Evolutionary conservation across 208 protist genomes (phyloP), one percentile per base, ranked within the genome.

Genomic region (Acanthamoeba castellanii): DNA sequence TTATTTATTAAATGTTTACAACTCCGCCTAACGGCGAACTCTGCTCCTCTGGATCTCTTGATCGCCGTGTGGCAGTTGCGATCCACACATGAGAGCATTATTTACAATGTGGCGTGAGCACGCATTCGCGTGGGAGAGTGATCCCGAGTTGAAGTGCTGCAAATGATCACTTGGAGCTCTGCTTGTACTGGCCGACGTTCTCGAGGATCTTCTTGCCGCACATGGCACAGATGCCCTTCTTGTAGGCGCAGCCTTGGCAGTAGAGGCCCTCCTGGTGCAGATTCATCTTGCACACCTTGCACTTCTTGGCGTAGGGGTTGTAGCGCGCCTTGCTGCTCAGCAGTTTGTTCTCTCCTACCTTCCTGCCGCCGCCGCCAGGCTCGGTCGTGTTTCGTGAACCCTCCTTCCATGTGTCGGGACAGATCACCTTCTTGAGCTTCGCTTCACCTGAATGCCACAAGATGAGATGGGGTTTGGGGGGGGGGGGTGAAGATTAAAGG

Each of bases 201-300:
- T 93, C 88, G 32, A 93, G 88, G 57, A 93, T 93, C 88, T 93
- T 32, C 34, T 93, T 93, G 88, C 88, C 88, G 32, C 88, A 93
- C 88, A 93, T 93, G 88, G 88, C 50, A 50, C 88, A 93, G 42
- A 93, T 93, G 47, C 88, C 88, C 47, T 93, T 93, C 64, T 93
- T 93, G 88, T 93, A 93, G 57, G 88, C 88, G 66, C 88, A 93
- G 57, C 32, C 59, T 9, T 93, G 88, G 88, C 88, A 93, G 88
- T 93, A 93, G 37, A 42, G 13, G 47, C 88, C 88, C 37, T 68
- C 37, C 32, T 93, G 88, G 59, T 68, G 88, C 32, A 93, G 30
- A 14, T 45, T 93, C 42, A 32, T 68, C 88, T 93, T 93, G 88
- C 88, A 93, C 27, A 93, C 64, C 27, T 50, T 32, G 45, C 88